phyloP scores from a whole-genome alignment of 78 protist genomes.

The Tieghemostelium lacteum region DNA sequence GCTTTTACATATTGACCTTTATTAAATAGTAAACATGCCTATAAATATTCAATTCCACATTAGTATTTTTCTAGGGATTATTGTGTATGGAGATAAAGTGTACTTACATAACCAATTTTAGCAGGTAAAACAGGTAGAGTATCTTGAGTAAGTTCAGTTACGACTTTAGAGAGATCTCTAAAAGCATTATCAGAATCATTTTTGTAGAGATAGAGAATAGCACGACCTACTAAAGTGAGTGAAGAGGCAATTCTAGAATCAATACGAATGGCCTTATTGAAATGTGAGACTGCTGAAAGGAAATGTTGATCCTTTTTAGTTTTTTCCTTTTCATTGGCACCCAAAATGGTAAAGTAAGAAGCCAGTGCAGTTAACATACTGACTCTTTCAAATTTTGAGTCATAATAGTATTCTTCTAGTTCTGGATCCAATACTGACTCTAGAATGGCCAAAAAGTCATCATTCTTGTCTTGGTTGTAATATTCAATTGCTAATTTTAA shows the following conservation, averaged over 20 bases:
- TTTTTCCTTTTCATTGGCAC: constrained; percentile 49
- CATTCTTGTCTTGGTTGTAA: constrained; percentile 47
- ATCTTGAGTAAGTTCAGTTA: background rate
- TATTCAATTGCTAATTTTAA: constrained; percentile 65
- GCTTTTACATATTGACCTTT: constrained; percentile 48
- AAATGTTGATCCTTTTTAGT: constrained; percentile 26
- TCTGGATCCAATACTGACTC: constrained; percentile 8
- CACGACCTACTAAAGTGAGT: constrained; percentile 49
- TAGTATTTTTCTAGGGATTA: no score
- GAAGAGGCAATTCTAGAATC: background rate
- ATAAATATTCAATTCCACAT: no score
- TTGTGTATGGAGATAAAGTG: no score
- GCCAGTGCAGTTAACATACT: constrained; percentile 70
- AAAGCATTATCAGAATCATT: constrained; percentile 63
- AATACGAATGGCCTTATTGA: constrained; percentile 29
- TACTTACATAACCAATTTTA: constrained; percentile 49
- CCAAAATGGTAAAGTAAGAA: constrained; percentile 40
- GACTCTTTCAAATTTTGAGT: constrained; percentile 39
- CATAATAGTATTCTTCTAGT: constrained; percentile 13
- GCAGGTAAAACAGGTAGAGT: constrained; percentile 50
- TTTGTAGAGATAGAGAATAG: constrained; percentile 14
- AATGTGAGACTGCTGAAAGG: constrained; percentile 17
- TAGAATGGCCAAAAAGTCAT: constrained; percentile 19
- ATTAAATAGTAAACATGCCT: constrained; percentile 72
- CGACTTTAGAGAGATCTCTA: constrained; percentile 6